phyloP scores from a whole-genome alignment of 2,329 filamentous ascomycete species.

The Hypoxylon sp. region DNA sequence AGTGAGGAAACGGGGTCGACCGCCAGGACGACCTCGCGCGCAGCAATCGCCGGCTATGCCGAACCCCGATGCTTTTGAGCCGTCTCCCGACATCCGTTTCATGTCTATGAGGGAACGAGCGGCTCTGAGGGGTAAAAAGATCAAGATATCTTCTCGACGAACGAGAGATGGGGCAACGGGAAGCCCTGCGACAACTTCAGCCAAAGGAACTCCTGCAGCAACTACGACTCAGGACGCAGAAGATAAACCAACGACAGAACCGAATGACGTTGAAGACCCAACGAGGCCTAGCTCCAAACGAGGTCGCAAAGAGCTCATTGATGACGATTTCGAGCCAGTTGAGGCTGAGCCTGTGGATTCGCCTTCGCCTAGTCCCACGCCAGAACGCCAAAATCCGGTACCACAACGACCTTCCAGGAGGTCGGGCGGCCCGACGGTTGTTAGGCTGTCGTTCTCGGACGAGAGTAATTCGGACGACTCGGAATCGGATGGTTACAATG shows the following conservation, averaged over 20 bases:
- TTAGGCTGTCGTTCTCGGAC: constrained; percentile 41
- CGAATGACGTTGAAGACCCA: constrained; percentile 23
- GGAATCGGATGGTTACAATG: constrained; percentile 35
- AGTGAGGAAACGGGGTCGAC: constrained; percentile 54
- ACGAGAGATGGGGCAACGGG: constrained; percentile 21
- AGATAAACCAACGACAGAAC: constrained; percentile 2
- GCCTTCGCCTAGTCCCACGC: constrained; percentile 38
- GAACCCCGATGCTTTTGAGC: constrained; percentile 27
- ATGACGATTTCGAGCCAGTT: constrained; percentile 46
- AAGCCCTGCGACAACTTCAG: constrained; percentile 25
- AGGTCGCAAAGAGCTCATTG: constrained; percentile 44
- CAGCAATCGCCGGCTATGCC: constrained; percentile 28
- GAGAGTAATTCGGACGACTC: constrained; percentile 38
- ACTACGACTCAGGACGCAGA: constrained; percentile 19
- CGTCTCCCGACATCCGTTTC: constrained; percentile 52
- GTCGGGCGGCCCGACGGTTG: constrained; percentile 44
- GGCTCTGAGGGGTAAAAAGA: constrained; percentile 65
- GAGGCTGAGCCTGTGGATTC: constrained; percentile 33
- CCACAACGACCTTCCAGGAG: constrained; percentile 26
- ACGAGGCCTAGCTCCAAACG: constrained; percentile 24
- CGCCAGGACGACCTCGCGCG: constrained; percentile 45
- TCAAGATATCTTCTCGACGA: constrained; percentile 61
- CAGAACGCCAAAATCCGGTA: constrained; percentile 30
- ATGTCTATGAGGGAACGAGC: constrained; percentile 71
- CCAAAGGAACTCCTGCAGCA: constrained; percentile 16